Evolutionary conservation across 2,329 filamentous ascomycete genomes (phyloP).

Genomic region (Xenoacremonium recifei): DNA sequence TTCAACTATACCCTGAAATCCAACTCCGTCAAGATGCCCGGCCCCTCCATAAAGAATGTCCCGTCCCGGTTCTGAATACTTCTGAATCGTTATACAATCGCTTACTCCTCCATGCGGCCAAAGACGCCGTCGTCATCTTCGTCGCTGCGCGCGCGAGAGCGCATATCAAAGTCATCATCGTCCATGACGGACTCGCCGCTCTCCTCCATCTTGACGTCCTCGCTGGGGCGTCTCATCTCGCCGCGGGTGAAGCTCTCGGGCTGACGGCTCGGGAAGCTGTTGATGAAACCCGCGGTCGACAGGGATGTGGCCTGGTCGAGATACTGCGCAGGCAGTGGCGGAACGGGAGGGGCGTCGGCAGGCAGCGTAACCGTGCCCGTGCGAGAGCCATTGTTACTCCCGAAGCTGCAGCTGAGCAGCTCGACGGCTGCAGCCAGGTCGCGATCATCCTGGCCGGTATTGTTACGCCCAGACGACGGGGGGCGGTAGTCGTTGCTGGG

Average conservation of each 20-base stretch:
- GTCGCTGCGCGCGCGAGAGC: slow-evolving; percentile 66
- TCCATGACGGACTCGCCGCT: slow-evolving; percentile 62
- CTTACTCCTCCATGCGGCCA: slow-evolving; percentile 95
- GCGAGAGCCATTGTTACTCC: slow-evolving; percentile 68
- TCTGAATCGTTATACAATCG: slow-evolving; percentile 32
- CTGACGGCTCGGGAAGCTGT: slow-evolving; percentile 59
- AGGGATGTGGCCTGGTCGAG: slow-evolving; percentile 59
- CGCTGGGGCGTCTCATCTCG: slow-evolving; percentile 47
- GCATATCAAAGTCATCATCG: slow-evolving; percentile 65
- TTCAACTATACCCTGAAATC: slow-evolving; percentile 32
- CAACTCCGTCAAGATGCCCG: slow-evolving; percentile 31
- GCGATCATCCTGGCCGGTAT: slow-evolving; percentile 76
- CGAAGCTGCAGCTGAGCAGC: slow-evolving; percentile 86
- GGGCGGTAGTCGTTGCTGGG: slow-evolving; percentile 75
- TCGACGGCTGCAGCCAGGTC: slow-evolving; percentile 89
- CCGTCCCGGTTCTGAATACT: slow-evolving; percentile 23
- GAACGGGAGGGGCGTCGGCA: slow-evolving; percentile 80
- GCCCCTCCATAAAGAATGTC: slow-evolving; percentile 25
- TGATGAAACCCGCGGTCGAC: slow-evolving; percentile 61
- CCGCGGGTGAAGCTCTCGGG: slow-evolving; percentile 66
- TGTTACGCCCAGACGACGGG: slow-evolving; percentile 73
- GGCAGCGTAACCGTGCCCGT: slow-evolving; percentile 61
- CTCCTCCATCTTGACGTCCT: slow-evolving; percentile 68
- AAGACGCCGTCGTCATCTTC: slow-evolving; percentile 96
- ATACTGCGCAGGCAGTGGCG: slow-evolving; percentile 79